Percentiles rank a stretch among this genome's conserved stretches.
These are phyloP conservation scores for Flueggea neowawraea DNA, from an alignment of 441 rosid genomes.

Conservation along the genomic window DNA sequence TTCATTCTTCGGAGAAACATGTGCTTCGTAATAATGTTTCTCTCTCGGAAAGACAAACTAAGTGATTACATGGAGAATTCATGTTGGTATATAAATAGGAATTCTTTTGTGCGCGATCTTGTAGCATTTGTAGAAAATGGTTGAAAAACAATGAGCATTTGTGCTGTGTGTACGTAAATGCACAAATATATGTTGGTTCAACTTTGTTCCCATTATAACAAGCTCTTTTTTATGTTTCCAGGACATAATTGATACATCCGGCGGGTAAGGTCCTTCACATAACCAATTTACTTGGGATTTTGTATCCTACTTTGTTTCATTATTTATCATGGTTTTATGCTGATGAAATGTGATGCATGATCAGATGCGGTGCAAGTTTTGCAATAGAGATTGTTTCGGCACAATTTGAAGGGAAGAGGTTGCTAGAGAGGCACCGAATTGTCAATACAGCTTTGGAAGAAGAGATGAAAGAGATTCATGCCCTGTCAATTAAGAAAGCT, in stretches of 20 bases:
- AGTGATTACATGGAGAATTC: no score
- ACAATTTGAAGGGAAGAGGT: conserved; percentile 80
- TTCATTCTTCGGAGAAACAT: no score
- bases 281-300: no score
- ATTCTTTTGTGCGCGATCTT: no score
- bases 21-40: no score
- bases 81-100: no score
- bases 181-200: no score
- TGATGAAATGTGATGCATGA: background rate
- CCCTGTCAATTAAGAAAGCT: conserved; percentile 89
- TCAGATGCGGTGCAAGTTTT: conserved; percentile 86
- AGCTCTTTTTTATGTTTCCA: conserved; percentile 25
- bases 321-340: background rate
- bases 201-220: background rate
- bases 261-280: conserved; percentile 58
- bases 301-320: background rate
- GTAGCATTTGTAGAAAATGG: no score
- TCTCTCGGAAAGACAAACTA: no score
- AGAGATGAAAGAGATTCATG: conserved; percentile 92
- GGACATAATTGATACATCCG: conserved; percentile 87
- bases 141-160: no score
- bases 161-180: background rate
- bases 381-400: conserved; percentile 64
- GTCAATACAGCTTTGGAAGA: conserved; percentile 76
- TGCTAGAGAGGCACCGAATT: conserved; percentile 84